A percentile compares a stretch with the other conserved stretches of the same genome.
Evolutionary conservation across 345 rosid genomes (phyloP).

Genomic region (Gossypium herbaceum): DNA sequence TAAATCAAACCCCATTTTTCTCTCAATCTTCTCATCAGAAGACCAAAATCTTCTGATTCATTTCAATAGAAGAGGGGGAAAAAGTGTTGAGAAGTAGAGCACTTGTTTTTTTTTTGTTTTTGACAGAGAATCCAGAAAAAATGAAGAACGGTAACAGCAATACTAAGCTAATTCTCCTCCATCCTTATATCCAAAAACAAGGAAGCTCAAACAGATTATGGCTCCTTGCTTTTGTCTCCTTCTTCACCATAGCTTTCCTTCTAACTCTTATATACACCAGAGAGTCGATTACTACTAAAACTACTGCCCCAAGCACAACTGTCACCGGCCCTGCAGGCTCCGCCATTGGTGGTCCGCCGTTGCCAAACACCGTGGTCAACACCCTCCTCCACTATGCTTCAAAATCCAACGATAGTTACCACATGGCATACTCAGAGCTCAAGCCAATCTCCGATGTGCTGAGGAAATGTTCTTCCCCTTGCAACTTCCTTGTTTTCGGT

Average conservation of each 20-base stretch:
- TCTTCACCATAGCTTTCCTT: constrained; percentile 81
- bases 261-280: constrained; percentile 73
- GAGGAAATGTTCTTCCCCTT: constrained; percentile 76
- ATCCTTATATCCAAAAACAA: constrained; percentile 90
- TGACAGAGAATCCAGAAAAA: not conserved
- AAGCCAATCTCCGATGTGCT: constrained; percentile 78
- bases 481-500: constrained; percentile 86
- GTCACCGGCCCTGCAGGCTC: constrained; percentile 18
- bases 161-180: constrained; percentile 89
- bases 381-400: constrained; percentile 81
- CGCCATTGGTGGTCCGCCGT: constrained; percentile 28
- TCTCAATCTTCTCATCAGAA: constrained; percentile 21
- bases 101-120: not conserved
- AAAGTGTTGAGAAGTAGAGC: not conserved
- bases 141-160: constrained; percentile 73
- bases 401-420: constrained; percentile 70
- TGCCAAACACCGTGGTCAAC: constrained; percentile 62
- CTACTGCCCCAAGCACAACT: constrained; percentile 22
- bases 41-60: constrained; percentile 16
- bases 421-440: constrained; percentile 66
- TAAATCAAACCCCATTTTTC: constrained; percentile 37
- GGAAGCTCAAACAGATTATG: constrained; percentile 76
- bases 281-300: constrained; percentile 40
- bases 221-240: constrained; percentile 76
- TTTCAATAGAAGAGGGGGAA: not conserved